A percentile compares a stretch with the other conserved stretches of the same genome.
phyloP scores from a whole-genome alignment of 495 filamentous ascomycete genomes.

The Echria macrotheca region DNA sequence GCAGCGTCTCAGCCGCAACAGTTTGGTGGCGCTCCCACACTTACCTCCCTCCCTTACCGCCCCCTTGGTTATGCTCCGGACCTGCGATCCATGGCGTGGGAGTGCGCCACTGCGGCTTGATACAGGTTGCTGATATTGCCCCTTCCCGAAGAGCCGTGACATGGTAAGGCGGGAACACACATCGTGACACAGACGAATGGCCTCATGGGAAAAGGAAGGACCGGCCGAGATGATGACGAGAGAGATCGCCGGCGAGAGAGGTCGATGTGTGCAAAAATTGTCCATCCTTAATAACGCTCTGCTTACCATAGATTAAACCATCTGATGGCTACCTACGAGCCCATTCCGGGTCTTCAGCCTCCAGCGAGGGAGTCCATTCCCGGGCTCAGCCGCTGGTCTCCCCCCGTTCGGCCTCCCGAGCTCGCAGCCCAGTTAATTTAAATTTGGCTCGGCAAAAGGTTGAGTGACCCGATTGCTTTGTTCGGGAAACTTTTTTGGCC shows the following conservation, averaged over 20 bases:
- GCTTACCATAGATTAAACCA: conserved; percentile 18
- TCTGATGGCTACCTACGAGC: conserved; percentile 1
- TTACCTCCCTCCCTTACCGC: conserved; percentile 12
- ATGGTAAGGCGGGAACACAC: not conserved
- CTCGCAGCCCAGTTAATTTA: conserved; percentile 15
- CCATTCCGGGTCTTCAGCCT: conserved; percentile 12
- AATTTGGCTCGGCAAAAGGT: conserved; percentile 23
- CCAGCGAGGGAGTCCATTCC: conserved; percentile 10
- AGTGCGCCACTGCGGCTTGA: not conserved
- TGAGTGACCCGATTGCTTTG: conserved; percentile 22
- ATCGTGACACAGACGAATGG: not conserved
- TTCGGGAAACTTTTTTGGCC: conserved; percentile 10
- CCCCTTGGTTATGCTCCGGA: conserved; percentile 11
- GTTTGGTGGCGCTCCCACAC: not conserved
- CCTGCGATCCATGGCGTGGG: not conserved
- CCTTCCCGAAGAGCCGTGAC: conserved; percentile 21
- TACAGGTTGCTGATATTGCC: conserved; percentile 13
- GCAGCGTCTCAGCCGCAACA: conserved; percentile 8
- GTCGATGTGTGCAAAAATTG: conserved; percentile 3
- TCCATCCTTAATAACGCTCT: conserved; percentile 1
- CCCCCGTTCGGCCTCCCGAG: not conserved
- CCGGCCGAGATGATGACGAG: conserved; percentile 7
- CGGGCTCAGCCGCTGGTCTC: conserved; percentile 11
- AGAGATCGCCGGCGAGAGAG: conserved; percentile 11
- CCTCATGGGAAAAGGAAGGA: conserved; percentile 7